These are phyloP conservation scores for Tympanopsis confertula DNA, from an alignment of 2,329 filamentous ascomycete genomes.

Conservation along the genomic window DNA sequence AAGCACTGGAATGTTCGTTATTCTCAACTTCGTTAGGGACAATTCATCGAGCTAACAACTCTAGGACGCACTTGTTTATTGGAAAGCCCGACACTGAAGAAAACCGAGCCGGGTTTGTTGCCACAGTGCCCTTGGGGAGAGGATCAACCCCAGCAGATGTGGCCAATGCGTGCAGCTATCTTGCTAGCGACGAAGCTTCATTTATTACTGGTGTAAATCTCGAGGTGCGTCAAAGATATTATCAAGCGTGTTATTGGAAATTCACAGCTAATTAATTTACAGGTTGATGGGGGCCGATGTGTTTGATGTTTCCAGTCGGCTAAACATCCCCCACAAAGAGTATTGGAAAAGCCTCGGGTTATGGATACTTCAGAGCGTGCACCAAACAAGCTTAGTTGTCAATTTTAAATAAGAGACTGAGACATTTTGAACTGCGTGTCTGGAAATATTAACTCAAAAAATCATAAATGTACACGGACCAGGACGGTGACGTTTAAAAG, in stretches of 20 bases:
- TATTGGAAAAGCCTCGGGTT: neutral
- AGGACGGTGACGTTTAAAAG: too few relatives aligned
- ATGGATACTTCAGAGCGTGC: neutral
- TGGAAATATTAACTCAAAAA: too few relatives aligned
- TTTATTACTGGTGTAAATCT: slow-evolving; percentile 66
- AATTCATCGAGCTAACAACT: neutral
- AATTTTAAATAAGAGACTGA: neutral
- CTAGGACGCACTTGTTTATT: slow-evolving; percentile 35
- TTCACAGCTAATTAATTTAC: neutral
- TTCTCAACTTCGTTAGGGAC: neutral
- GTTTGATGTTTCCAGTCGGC: slow-evolving; percentile 9
- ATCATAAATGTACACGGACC: too few relatives aligned
- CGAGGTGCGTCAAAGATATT: slow-evolving; percentile 30
- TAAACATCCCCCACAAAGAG: neutral
- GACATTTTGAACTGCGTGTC: too few relatives aligned
- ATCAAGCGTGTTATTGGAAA: neutral
- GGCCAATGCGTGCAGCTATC: slow-evolving; percentile 58
- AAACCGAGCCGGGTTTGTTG: slow-evolving; percentile 41
- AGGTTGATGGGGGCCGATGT: slow-evolving; percentile 14
- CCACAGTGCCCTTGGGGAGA: slow-evolving; percentile 40
- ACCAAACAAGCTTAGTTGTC: neutral
- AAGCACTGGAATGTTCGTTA: slow-evolving; percentile 44
- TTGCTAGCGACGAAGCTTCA: slow-evolving; percentile 59
- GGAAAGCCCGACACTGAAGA: slow-evolving; percentile 52
- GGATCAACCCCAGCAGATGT: slow-evolving; percentile 51